These are phyloP conservation scores for Exophiala sp. DNA, from an alignment of 2,329 filamentous ascomycete species.

Conservation along the genomic window DNA sequence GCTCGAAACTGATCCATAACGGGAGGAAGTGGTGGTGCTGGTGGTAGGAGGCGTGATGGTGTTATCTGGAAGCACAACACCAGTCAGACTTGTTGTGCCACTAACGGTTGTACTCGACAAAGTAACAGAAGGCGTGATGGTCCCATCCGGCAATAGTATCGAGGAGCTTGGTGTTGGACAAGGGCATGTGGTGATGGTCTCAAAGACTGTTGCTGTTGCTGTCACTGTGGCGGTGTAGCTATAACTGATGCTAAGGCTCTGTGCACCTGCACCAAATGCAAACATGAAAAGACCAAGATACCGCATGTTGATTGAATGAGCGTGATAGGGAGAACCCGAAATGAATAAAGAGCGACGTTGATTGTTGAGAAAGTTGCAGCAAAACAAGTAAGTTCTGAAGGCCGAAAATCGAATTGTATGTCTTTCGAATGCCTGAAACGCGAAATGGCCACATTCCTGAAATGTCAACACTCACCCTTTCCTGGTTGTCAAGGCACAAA, in stretches of 20 bases:
- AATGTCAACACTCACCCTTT: constrained; percentile 5
- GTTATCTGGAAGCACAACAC: constrained; percentile 3
- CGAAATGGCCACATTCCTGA: constrained; percentile 10
- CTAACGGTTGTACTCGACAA: background rate
- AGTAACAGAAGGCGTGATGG: constrained; percentile 1
- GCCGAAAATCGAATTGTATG: background rate
- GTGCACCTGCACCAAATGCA: constrained; percentile 8
- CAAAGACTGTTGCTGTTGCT: constrained; percentile 12
- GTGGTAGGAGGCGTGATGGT: background rate
- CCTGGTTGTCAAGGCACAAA: background rate
- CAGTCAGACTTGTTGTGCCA: constrained; percentile 2
- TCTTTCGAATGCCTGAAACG: background rate
- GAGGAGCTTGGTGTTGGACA: constrained; percentile 10
- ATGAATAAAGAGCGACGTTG: constrained; percentile 17
- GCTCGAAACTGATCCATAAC: background rate
- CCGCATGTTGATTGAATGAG: constrained; percentile 14
- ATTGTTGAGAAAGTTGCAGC: constrained; percentile 1
- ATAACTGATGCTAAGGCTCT: constrained; percentile 7
- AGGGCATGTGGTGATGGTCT: constrained; percentile 18
- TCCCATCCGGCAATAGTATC: constrained; percentile 4
- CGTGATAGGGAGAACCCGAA: background rate
- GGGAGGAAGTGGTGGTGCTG: background rate
- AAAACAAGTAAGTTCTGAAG: background rate
- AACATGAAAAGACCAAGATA: constrained; percentile 6
- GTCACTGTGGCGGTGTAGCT: constrained; percentile 17